These are phyloP conservation scores for Fusarium succisae DNA, from an alignment of 2,329 filamentous ascomycete genomes.

Conservation along the genomic window DNA sequence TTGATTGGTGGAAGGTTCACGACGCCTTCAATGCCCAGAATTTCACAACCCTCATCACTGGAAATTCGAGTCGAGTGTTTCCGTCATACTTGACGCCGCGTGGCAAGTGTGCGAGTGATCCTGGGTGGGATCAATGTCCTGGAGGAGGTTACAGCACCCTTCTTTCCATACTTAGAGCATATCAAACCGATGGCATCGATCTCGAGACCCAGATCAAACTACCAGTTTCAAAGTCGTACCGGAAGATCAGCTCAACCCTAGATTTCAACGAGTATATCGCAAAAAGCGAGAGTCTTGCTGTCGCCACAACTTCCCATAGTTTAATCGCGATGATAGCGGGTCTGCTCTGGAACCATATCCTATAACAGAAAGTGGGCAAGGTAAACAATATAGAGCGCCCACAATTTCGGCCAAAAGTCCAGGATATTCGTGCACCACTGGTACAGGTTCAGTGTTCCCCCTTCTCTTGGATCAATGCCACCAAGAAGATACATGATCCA, in stretches of 20 bases:
- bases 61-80: background rate
- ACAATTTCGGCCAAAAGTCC: background rate
- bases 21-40: background rate
- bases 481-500: background rate
- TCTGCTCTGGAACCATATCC: background rate
- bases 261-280: background rate
- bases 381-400: background rate
- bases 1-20: background rate
- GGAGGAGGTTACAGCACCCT: background rate
- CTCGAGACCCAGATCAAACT: background rate
- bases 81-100: background rate
- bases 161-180: background rate
- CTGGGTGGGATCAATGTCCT: background rate
- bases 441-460: background rate
- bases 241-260: background rate
- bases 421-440: background rate
- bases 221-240: background rate
- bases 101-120: background rate
- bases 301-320: background rate
- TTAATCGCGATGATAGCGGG: background rate
- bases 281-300: background rate
- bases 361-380: background rate
- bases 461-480: background rate
- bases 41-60: background rate
- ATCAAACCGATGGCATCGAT: background rate